Evolutionary conservation across 768 basidiomycete genomes (phyloP).

Genomic region (Ramaria rubella): DNA sequence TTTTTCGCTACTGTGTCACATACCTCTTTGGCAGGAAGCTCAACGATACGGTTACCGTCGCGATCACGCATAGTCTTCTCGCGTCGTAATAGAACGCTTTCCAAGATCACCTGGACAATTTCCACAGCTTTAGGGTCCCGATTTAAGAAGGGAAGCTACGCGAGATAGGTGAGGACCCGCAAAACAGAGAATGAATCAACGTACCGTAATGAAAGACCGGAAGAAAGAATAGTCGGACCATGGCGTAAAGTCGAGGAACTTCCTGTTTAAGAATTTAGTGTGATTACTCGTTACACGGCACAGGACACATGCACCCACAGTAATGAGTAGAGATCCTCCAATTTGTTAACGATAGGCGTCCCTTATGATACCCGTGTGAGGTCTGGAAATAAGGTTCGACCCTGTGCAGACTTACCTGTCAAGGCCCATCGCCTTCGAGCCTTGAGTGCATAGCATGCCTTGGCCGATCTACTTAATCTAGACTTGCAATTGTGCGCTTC

Average conservation of each 20-base stretch:
- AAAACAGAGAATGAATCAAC: neutral
- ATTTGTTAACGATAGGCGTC: conserved; percentile 91
- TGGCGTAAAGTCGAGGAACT: conserved; percentile 70
- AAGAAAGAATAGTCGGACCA: conserved; percentile 87
- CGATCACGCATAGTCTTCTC: conserved; percentile 90
- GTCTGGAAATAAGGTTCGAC: neutral
- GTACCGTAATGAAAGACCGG: conserved; percentile 44
- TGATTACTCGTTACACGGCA: neutral
- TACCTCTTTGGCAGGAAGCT: conserved; percentile 82
- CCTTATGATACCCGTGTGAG: conserved; percentile 32
- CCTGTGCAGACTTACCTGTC: conserved; percentile 44
- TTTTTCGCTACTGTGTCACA: conserved; percentile 5
- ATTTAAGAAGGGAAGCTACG: conserved; percentile 70
- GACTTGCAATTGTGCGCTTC: conserved; percentile 97
- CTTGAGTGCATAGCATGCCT: conserved; percentile 78
- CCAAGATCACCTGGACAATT: conserved; percentile 90
- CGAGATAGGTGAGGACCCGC: neutral
- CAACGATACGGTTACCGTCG: conserved; percentile 82
- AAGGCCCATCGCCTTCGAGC: conserved; percentile 85
- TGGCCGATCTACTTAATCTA: conserved; percentile 78
- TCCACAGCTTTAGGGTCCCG: conserved; percentile 91
- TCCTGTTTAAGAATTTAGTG: conserved; percentile 34
- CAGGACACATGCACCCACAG: conserved; percentile 34
- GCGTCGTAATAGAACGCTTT: conserved; percentile 77
- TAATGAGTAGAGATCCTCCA: conserved; percentile 88